Conservation (phyloP, 352 stramenopile genomes). For the Globisporangium abappressorium region DNA sequence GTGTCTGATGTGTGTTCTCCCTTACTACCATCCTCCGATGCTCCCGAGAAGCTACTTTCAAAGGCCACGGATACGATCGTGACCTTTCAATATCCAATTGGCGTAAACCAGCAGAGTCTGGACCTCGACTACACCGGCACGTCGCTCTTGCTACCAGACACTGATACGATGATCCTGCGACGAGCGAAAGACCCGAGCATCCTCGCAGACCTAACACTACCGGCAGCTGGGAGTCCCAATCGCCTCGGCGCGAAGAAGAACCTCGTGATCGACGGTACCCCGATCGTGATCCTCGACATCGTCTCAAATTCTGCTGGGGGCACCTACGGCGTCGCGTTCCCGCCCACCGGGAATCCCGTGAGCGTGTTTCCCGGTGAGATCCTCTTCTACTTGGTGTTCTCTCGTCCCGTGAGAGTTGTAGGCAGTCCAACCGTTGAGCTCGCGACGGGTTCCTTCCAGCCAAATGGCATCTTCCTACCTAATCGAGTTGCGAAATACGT, state of each 20-base stretch:
- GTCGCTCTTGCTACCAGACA: constrained; percentile 25
- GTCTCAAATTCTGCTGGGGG: constrained; percentile 38
- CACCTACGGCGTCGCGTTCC: constrained; percentile 65
- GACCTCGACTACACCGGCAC: constrained; percentile 29
- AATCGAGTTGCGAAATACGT: constrained; percentile 51
- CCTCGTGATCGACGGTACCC: constrained; percentile 45
- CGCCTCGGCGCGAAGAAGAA: constrained; percentile 28
- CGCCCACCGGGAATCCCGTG: constrained; percentile 41
- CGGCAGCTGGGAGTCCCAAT: constrained; percentile 22
- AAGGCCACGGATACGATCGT: constrained; percentile 37
- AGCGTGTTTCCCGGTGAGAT: constrained; percentile 61
- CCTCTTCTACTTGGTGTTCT: constrained; percentile 65
- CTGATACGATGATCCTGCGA: constrained; percentile 27
- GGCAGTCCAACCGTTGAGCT: constrained; percentile 48
- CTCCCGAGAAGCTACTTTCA: constrained; percentile 34
- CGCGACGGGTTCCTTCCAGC: constrained; percentile 49
- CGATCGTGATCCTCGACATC: constrained; percentile 43
- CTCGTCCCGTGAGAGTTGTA: constrained; percentile 43
- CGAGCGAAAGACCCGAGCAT: constrained; percentile 33
- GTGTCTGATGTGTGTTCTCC: constrained; percentile 57
- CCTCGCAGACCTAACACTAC: constrained; percentile 31
- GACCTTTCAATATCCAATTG: constrained; percentile 62
- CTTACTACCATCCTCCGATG: constrained; percentile 35
- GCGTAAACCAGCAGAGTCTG: constrained; percentile 24
- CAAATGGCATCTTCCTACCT: constrained; percentile 36